Evolutionary conservation across 352 stramenopile species (phyloP), one percentile per base, ranked within the genome.

Genomic region (Plasmopara halstedii): DNA sequence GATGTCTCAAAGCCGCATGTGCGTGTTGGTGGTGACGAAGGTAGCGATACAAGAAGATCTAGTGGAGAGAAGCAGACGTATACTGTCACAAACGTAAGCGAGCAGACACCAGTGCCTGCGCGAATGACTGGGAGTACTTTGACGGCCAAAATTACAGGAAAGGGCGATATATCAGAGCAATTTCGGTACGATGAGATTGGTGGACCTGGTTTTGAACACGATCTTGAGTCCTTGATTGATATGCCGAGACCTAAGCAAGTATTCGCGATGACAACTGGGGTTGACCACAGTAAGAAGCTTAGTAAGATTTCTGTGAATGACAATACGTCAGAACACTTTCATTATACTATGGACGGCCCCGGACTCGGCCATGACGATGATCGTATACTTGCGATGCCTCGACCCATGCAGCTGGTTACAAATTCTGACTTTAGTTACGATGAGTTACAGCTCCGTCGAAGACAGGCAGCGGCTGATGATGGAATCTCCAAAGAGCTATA

Each of bases 151-250:
- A n/a, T n/a, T n/a, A n/a, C n/a, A n/a, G n/a, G 49, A 1, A 65
- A 62, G 22, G 54, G 54, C 2, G 57, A 62, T 17, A 63, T 72
- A 3, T 68, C 62, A 2, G 54, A 72, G 13, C 62, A 72, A 26
- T 72, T 63, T 23, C 46, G 27, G 11, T 72, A 72, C 39, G 53
- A 60, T 39, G 50, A 64, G 40, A 42, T 63, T 7, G 47, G 38
- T 20, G 54, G 49, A 8, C 41, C 54, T 14, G 58, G 43, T 23
- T 34, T 61, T 41, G 51, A 69, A 6, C 44, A 64, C 21, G 50
- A 64, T 14, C 32, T 41, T 7, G 46, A 44, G 0, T 26, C 38
- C 20, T n/a, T n/a, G n/a, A n/a, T n/a, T n/a, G 45, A 36, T 22
- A 64, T 64, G 58, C 58, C 48, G 35, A 46, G 46, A 9, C 58